Percentiles rank a stretch among this genome's conserved stretches.
Evolutionary conservation across 2,329 filamentous ascomycete genomes (phyloP).

Genomic region (Tolypocladium ovalisporum): DNA sequence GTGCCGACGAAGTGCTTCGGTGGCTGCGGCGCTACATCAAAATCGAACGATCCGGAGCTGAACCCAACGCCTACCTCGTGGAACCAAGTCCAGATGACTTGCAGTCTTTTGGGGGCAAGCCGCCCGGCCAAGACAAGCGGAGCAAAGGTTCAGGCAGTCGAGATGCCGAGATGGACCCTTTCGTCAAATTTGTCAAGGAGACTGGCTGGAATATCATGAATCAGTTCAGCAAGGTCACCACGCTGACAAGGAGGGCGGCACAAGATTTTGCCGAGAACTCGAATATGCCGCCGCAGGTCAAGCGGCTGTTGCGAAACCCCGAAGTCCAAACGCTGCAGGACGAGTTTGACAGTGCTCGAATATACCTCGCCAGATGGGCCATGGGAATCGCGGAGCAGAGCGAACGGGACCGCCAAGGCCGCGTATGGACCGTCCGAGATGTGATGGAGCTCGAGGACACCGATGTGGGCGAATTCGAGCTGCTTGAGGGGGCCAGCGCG

Average conservation of each 20-base stretch:
- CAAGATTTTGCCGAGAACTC: conserved; percentile 89
- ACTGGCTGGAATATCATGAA: conserved; percentile 94
- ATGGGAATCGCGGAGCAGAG: conserved; percentile 98
- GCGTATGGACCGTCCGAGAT: conserved; percentile 89
- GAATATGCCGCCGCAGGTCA: conserved; percentile 78
- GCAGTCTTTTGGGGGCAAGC: conserved; percentile 62
- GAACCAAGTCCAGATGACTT: conserved; percentile 81
- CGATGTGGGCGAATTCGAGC: conserved; percentile 90
- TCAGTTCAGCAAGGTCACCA: conserved; percentile 94
- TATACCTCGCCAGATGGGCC: conserved; percentile 93
- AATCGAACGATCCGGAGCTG: conserved; percentile 74
- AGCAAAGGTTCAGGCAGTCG: conserved; percentile 26
- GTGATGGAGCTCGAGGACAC: conserved; percentile 91
- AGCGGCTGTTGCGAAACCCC: conserved; percentile 74
- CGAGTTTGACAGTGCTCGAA: conserved; percentile 89
- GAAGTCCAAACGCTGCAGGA: conserved; percentile 93
- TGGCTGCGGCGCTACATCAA: conserved; percentile 81
- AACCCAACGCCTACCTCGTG: conserved; percentile 83
- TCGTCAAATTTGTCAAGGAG: conserved; percentile 89
- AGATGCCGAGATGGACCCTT: conserved; percentile 79
- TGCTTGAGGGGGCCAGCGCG: conserved; percentile 69
- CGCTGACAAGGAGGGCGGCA: conserved; percentile 83
- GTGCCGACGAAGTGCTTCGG: conserved; percentile 84
- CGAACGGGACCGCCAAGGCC: conserved; percentile 71
- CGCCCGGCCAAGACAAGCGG: conserved; percentile 14